A percentile compares a stretch with the other conserved stretches of the same genome.
These are phyloP conservation scores for Ceratobasidium sp. DNA, from an alignment of 1,284 basidiomycete genomes.

Conservation along the genomic window DNA sequence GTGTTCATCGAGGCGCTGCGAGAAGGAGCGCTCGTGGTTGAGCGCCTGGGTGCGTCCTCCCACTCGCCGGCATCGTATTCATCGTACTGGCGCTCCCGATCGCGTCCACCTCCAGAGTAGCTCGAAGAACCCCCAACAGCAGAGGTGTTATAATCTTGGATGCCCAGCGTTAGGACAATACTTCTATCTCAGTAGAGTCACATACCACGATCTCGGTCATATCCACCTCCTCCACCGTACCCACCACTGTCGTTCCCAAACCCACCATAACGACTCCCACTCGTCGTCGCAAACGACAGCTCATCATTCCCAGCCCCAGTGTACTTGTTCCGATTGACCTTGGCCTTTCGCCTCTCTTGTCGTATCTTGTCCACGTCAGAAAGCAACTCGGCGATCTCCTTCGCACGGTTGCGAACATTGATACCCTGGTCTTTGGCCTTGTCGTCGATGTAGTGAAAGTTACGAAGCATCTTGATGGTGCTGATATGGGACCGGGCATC, in stretches of 20 bases:
- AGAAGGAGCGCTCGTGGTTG: conserved; percentile 37
- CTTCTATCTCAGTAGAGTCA: neutral
- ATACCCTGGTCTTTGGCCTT: conserved; percentile 99
- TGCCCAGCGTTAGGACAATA: neutral
- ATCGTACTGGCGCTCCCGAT: conserved; percentile 70
- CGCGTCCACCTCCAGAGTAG: conserved; percentile 59
- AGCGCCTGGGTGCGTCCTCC: conserved; percentile 63
- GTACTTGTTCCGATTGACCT: conserved; percentile 93
- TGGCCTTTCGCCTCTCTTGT: conserved; percentile 90
- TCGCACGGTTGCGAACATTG: conserved; percentile 95
- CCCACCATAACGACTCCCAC: conserved; percentile 77
- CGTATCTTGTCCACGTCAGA: conserved; percentile 93
- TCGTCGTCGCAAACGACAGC: conserved; percentile 65
- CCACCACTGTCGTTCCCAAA: conserved; percentile 77
- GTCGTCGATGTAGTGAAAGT: conserved; percentile 98
- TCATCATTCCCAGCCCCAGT: conserved; percentile 86
- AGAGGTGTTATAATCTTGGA: conserved; percentile 44
- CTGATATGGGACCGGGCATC: conserved; percentile 95
- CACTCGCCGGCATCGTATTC: conserved; percentile 98
- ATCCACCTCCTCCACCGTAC: conserved; percentile 60
- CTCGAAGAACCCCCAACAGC: conserved; percentile 46
- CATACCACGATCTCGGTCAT: conserved; percentile 49
- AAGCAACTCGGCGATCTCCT: conserved; percentile 90
- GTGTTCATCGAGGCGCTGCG: conserved; percentile 35
- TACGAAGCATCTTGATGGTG: conserved; percentile 97